Conservation (phyloP, 1,284 basidiomycete genomes). For the Cystobasidiaceae sp. region DNA sequence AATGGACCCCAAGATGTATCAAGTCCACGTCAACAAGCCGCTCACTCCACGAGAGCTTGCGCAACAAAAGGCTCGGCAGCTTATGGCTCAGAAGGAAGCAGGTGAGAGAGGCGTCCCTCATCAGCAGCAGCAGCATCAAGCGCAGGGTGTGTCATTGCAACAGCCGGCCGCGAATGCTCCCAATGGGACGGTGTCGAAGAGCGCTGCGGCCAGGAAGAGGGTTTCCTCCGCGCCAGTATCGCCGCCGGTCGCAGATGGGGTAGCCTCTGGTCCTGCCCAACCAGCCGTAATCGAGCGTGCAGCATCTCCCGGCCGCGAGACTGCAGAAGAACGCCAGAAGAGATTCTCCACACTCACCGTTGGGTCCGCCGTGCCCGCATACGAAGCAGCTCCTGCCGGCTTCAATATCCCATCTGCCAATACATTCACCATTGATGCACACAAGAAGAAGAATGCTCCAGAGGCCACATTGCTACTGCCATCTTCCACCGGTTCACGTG, state of each 20-base stretch:
- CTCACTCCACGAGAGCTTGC: conserved; percentile 18
- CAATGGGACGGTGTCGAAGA: background rate
- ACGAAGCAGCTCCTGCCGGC: conserved; percentile 7
- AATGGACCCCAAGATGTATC: conserved; percentile 12
- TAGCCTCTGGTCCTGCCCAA: background rate
- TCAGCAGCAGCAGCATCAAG: background rate
- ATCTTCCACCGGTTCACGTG: background rate
- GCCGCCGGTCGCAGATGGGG: background rate
- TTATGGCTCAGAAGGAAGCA: conserved; percentile 18
- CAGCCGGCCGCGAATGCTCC: conserved; percentile 5
- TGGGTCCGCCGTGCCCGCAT: background rate
- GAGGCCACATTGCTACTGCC: conserved; percentile 22
- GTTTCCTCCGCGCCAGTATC: background rate
- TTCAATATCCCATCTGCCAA: conserved; percentile 5
- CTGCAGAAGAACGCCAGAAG: conserved; percentile 21
- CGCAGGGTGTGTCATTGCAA: background rate
- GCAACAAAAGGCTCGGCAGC: conserved; percentile 22
- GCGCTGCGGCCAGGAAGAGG: conserved; percentile 2
- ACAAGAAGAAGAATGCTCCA: conserved; percentile 28
- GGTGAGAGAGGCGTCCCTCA: conserved; percentile 1
- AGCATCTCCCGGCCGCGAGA: conserved; percentile 9
- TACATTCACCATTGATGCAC: conserved; percentile 18
- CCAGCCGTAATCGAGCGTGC: background rate
- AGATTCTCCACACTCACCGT: conserved; percentile 12
- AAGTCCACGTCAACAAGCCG: conserved; percentile 28